phyloP scores from a whole-genome alignment of 139 green algal species.

The Chlorella sp. region DNA sequence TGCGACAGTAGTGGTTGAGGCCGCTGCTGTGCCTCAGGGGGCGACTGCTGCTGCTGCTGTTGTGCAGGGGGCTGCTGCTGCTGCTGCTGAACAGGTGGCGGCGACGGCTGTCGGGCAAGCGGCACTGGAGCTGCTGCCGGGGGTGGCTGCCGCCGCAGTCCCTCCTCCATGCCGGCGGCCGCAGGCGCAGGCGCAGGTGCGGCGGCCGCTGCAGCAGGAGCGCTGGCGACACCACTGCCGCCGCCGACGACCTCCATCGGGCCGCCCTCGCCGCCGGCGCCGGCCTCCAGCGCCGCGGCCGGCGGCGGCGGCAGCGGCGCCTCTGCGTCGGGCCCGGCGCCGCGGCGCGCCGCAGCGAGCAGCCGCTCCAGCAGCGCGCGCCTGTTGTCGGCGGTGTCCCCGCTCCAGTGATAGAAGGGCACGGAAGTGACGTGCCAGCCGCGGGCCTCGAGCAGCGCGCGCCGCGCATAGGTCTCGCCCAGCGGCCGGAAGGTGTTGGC shows the following conservation, averaged over 20 bases:
- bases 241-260: too few relatives aligned
- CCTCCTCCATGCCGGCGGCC: too few relatives aligned
- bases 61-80: neutral
- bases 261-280: too few relatives aligned
- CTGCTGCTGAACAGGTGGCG: neutral
- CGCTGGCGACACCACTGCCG: too few relatives aligned
- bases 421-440: conserved; percentile 50
- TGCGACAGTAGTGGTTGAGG: conserved; percentile 19
- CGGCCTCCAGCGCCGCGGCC: neutral
- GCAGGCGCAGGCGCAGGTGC: too few relatives aligned
- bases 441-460: conserved; percentile 36
- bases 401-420: conserved; percentile 54
- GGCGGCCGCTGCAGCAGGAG: too few relatives aligned
- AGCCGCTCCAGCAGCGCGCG: conserved; percentile 20
- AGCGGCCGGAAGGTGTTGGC: conserved; percentile 47
- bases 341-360: conserved; percentile 16
- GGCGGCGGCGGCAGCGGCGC: neutral
- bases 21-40: neutral
- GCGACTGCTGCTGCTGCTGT: too few relatives aligned
- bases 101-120: too few relatives aligned
- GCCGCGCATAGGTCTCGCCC: conserved; percentile 25
- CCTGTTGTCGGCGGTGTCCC: conserved; percentile 3
- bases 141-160: too few relatives aligned
- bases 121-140: too few relatives aligned
- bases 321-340: neutral